Evolutionary conservation across 169 alveolate genomes (phyloP), one percentile per base, ranked within the genome.

Genomic region (Eimeria praecox): DNA sequence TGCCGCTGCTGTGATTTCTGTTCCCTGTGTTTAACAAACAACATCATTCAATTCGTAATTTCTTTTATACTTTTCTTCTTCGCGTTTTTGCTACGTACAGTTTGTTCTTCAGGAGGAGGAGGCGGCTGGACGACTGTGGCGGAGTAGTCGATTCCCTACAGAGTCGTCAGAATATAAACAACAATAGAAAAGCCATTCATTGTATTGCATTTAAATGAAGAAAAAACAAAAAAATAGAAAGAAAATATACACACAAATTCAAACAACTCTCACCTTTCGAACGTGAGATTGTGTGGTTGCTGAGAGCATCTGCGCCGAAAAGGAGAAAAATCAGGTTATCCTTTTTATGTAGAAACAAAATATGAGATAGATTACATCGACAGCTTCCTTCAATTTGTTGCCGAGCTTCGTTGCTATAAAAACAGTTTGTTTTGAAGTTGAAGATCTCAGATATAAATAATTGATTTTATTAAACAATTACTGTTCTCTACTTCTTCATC

Each of bases 61-160:
- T 35, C 5, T 30, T 24, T 30, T 35, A 71, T 40, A n/a, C 0
- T 30, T 27, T 30, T 5, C n/a, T 69, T 16, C 42, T 35, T 30
- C 16, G 27, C 33, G 27, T 18, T 3, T n/a, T 40, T 16, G 24
- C 52, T 49, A 0, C 90, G 54, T 54, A 38, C 95, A 14, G 89
- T 82, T 75, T 35, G 78, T 64, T 54, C 95, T 56, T 90, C 90
- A 9, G 90, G 89, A 33, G 78, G 78, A 20, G 78, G 90, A 8
- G 95, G 95, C 38, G 95, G 95, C 27, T 90, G 82, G 33, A 90
- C 62, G 62, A 90, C 90, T 3, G 90, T 35, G 54, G 95, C 56
- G 18, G 54, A 16, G 64, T 90, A 90, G 4, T 90, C 90, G 44
- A 90, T 90, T 30, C 95, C 95, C 95, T 90, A 20, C 6, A 16